These are phyloP conservation scores for Pseudogymnoascus sp. DNA, from an alignment of 2,329 filamentous ascomycete genomes.

Conservation along the genomic window DNA sequence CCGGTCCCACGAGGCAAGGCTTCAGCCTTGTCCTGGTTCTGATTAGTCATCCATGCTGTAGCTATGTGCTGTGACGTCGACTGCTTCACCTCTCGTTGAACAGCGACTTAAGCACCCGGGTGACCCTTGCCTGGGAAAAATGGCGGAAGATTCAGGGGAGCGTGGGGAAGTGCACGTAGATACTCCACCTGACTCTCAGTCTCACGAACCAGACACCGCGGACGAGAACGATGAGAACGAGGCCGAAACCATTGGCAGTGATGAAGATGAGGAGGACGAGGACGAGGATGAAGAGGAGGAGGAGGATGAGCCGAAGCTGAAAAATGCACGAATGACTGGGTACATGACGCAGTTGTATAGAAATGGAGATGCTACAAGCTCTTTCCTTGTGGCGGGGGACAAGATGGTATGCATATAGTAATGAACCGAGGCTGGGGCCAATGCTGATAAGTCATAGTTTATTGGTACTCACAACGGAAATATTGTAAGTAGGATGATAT, in stretches of 20 bases:
- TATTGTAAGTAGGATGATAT: slow-evolving; percentile 56
- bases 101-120: background rate
- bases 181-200: slow-evolving; percentile 15
- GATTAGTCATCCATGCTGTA: background rate
- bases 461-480: slow-evolving; percentile 95
- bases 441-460: slow-evolving; percentile 52
- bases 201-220: slow-evolving; percentile 17
- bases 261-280: slow-evolving; percentile 46
- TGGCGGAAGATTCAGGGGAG: slow-evolving; percentile 27
- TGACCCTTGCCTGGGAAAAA: slow-evolving; percentile 12
- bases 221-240: slow-evolving; percentile 24
- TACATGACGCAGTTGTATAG: slow-evolving; percentile 76
- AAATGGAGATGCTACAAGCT: slow-evolving; percentile 89
- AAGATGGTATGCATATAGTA: slow-evolving; percentile 66
- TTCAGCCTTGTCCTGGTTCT: background rate
- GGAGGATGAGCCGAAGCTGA: slow-evolving; percentile 89
- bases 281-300: slow-evolving; percentile 74
- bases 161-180: slow-evolving; percentile 21
- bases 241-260: slow-evolving; percentile 39
- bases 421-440: background rate
- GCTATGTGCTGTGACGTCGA: slow-evolving; percentile 5
- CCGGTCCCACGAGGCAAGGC: background rate
- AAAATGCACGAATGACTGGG: slow-evolving; percentile 82
- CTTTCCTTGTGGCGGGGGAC: slow-evolving; percentile 84
- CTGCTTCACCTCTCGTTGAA: background rate